Conservation (phyloP, 208 protist genomes). For the Trichomonas tenax region DNA sequence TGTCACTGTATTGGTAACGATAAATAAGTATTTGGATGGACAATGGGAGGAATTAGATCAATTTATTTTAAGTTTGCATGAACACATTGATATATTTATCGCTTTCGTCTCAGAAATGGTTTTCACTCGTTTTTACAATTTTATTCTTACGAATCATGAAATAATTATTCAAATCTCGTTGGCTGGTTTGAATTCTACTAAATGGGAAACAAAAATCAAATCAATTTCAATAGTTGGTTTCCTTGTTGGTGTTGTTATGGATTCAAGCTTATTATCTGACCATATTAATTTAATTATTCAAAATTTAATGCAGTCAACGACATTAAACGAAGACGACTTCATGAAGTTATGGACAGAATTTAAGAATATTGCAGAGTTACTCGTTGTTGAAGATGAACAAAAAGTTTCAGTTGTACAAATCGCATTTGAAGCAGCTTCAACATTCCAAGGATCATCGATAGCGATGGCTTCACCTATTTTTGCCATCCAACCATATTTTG, state of each 20-base stretch:
- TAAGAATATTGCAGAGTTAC: not conserved
- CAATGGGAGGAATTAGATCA: not conserved
- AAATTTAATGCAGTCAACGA: not conserved
- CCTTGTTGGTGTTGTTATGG: not conserved
- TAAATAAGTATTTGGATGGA: not conserved
- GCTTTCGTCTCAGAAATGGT: not conserved
- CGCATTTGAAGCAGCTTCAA: not conserved
- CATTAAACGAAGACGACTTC: not conserved
- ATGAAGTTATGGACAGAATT: not conserved
- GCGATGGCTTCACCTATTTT: not conserved
- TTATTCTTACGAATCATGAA: not conserved
- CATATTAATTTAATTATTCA: not conserved
- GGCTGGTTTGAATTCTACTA: not conserved
- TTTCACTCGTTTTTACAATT: not conserved
- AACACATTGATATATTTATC: not conserved
- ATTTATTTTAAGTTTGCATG: not conserved
- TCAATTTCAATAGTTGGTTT: not conserved
- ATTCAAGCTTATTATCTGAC: not conserved
- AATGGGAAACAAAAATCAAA: not conserved
- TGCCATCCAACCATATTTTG: not conserved
- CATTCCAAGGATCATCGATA: not conserved
- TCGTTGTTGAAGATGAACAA: not conserved
- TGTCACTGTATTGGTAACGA: not conserved
- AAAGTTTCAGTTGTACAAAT: not conserved
- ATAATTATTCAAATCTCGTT: not conserved